Conservation (phyloP, 306 rosid genomes). For the Astragalus membranaceus region DNA sequence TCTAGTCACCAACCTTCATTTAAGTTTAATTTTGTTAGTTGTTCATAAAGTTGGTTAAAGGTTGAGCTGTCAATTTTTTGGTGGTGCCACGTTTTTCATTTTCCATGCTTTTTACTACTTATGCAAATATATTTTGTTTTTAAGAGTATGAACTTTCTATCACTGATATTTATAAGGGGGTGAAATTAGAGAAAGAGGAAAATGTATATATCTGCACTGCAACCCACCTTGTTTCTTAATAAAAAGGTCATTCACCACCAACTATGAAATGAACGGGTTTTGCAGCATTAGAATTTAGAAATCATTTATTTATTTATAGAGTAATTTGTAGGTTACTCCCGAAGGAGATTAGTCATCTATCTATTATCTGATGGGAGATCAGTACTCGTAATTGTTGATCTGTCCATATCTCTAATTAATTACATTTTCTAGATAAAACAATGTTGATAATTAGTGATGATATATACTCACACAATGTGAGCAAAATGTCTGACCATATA, state of each 20-base stretch:
- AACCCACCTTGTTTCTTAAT: background rate
- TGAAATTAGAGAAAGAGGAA: slow-evolving; percentile 6
- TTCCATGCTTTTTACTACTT: background rate
- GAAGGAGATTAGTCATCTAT: background rate
- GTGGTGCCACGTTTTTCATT: slow-evolving; percentile 31
- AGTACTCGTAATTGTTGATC: background rate
- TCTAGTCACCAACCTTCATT: slow-evolving; percentile 31
- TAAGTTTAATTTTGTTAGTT: slow-evolving; percentile 21
- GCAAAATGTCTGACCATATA: no score
- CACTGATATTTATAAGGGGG: background rate
- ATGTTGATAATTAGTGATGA: no score
- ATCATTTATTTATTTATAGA: background rate
- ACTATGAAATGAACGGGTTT: slow-evolving; percentile 16
- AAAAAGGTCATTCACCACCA: slow-evolving; percentile 21
- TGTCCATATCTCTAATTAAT: background rate
- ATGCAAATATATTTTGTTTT: background rate
- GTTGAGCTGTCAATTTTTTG: slow-evolving; percentile 59
- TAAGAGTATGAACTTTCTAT: background rate
- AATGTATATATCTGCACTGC: background rate
- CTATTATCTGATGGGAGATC: background rate
- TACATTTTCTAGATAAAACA: no score
- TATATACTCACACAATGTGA: no score
- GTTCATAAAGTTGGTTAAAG: slow-evolving; percentile 35
- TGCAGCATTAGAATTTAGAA: background rate
- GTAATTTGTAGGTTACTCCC: slow-evolving; percentile 14